Evolutionary conservation across 371 early-diverging fungal genomes (phyloP), one percentile per base, ranked within the genome.

Genomic region (Phascolomyces articulosus): DNA sequence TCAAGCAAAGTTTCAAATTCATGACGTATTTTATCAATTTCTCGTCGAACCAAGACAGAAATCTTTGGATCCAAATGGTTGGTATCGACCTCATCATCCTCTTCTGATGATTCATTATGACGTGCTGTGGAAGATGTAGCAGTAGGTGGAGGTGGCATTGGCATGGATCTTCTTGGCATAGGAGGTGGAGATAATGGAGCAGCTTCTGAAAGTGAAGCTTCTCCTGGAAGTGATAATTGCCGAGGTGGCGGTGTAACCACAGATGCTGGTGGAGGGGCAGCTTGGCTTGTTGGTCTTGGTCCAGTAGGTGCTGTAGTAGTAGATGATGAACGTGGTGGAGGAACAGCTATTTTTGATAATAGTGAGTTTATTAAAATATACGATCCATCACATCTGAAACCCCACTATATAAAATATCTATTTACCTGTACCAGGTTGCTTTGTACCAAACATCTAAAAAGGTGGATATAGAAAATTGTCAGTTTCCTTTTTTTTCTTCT

Each of bases 141-240:
- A 27, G 55, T 28, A 28, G 57, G 58, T 27, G 71, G 73, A n/a
- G 67, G 67, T 29, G 75, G 72, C n/a, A 59, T 40, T 7, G 79
- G 79, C 73, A 75, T 78, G 4, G 79, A 71, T 34, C 79, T 65
- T 58, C 69, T 75, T 28, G 79, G 79, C 26, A 66, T 57, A 7
- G 68, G 72, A 9, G 72, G 72, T 26, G 63, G 68, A 7, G 70
- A 69, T 10, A 61, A 61, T 8, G 61, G 62, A 4, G 56, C 62
- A 10, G 44, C 29, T 40, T 34, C 34, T 0, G 0, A 9, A 34
- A 34, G 34, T 34, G 34, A 34, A 34, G 34, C 6, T 13, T 51
- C 51, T 24, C 21, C 67, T 16, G 60, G 28, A 40, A 40, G 20
- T 18, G 59, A 47, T 38, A 38, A 21, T 15, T 24, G 44, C n/a